Evolutionary conservation across 2,329 filamentous ascomycete genomes (phyloP).

Genomic region (Verticillium isaacii): DNA sequence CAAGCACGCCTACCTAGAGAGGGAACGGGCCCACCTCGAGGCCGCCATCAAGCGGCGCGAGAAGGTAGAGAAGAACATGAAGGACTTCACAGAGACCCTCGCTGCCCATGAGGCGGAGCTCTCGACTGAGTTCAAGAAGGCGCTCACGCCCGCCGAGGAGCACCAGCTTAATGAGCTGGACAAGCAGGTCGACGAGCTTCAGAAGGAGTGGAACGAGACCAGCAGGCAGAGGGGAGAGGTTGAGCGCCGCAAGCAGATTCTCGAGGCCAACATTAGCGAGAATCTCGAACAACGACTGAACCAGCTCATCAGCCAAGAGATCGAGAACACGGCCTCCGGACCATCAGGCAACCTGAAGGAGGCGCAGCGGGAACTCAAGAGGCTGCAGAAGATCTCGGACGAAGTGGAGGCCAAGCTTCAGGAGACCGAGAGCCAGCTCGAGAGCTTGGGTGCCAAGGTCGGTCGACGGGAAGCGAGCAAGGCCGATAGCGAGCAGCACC

Average conservation of each 20-base stretch:
- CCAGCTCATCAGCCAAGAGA: slow-evolving; percentile 72
- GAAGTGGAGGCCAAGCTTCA: slow-evolving; percentile 64
- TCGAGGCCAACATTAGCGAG: slow-evolving; percentile 85
- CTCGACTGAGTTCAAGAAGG: slow-evolving; percentile 86
- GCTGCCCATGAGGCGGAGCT: slow-evolving; percentile 76
- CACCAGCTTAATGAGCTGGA: slow-evolving; percentile 69
- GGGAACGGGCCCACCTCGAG: slow-evolving; percentile 69
- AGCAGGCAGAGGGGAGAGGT: slow-evolving; percentile 70
- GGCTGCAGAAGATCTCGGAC: slow-evolving; percentile 63
- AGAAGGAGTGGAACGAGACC: slow-evolving; percentile 71
- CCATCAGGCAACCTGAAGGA: slow-evolving; percentile 67
- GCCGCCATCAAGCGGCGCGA: slow-evolving; percentile 60
- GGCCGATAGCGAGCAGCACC: slow-evolving; percentile 62
- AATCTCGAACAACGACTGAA: slow-evolving; percentile 85
- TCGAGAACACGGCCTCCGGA: slow-evolving; percentile 50
- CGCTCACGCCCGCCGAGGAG: slow-evolving; percentile 78
- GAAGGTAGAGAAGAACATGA: slow-evolving; percentile 69
- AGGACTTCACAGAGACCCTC: slow-evolving; percentile 70
- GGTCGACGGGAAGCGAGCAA: slow-evolving; percentile 50
- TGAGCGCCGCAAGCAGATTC: slow-evolving; percentile 73
- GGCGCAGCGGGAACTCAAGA: slow-evolving; percentile 75
- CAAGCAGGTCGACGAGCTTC: slow-evolving; percentile 64
- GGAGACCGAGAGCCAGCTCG: slow-evolving; percentile 71
- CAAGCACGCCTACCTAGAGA: slow-evolving; percentile 71
- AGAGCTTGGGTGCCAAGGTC: slow-evolving; percentile 43